Evolutionary conservation across 352 stramenopile species (phyloP).

Genomic region (Globisporangium rhizosaccharum): DNA sequence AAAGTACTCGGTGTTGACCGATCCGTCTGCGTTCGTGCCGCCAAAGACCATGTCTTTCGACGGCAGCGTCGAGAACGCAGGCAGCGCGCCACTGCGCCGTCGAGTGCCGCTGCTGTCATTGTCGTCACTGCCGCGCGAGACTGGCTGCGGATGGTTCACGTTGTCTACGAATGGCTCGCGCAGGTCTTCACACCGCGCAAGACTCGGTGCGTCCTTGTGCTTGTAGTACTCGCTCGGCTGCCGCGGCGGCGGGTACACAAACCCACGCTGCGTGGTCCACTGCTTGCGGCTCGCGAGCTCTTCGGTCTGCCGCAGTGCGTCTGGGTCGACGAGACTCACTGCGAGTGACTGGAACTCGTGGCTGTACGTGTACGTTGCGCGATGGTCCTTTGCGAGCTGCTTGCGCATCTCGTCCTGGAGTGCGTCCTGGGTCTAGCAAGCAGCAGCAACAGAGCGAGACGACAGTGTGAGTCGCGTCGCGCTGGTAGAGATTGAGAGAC

Average conservation of each 20-base stretch:
- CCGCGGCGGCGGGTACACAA: constrained; percentile 80
- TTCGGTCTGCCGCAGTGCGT: constrained; percentile 47
- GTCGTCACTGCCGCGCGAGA: constrained; percentile 32
- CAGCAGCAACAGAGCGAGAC: background rate
- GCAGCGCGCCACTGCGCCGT: background rate
- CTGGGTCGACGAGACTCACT: constrained; percentile 72
- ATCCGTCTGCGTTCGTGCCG: constrained; percentile 68
- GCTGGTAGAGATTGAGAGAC: background rate
- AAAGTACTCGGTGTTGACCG: constrained; percentile 71
- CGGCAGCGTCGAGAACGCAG: constrained; percentile 75
- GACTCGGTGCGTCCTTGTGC: constrained; percentile 63
- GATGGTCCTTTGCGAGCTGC: constrained; percentile 43
- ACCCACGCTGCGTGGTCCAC: constrained; percentile 85
- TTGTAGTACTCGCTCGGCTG: constrained; percentile 64
- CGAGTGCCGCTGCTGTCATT: background rate
- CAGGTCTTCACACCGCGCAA: constrained; percentile 80
- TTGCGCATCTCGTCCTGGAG: constrained; percentile 78
- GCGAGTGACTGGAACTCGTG: constrained; percentile 84
- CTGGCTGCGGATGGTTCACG: constrained; percentile 53
- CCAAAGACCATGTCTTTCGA: constrained; percentile 88
- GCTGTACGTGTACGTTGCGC: constrained; percentile 84
- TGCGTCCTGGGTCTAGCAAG: constrained; percentile 62
- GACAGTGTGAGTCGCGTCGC: background rate
- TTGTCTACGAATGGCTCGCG: constrained; percentile 83
- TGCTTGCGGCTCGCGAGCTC: constrained; percentile 38